These are phyloP conservation scores for Ascochyta rabiei DNA, from an alignment of 2,329 filamentous ascomycete species.

Conservation along the genomic window DNA sequence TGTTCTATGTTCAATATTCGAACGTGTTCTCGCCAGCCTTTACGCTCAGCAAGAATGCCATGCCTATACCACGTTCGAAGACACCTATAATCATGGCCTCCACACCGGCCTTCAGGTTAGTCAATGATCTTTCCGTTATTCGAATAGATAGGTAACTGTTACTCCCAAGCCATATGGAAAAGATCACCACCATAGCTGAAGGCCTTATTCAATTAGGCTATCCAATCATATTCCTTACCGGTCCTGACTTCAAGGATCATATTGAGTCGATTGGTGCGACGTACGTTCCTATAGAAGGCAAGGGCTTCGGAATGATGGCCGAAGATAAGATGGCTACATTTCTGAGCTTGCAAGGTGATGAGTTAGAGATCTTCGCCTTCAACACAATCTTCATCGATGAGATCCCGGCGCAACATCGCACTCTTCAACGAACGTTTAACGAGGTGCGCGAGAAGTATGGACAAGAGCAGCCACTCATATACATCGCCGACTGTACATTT, in stretches of 20 bases:
- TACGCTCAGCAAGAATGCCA: not conserved
- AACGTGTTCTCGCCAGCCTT: not conserved
- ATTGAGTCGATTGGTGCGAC: slow-evolving; percentile 30
- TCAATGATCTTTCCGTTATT: not conserved
- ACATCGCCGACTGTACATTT: slow-evolving; percentile 52
- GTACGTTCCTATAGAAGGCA: slow-evolving; percentile 13
- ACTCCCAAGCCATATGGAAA: slow-evolving; percentile 28
- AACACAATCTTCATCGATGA: slow-evolving; percentile 43
- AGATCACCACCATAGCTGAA: slow-evolving; percentile 39
- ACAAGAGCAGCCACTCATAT: slow-evolving; percentile 49
- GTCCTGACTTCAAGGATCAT: slow-evolving; percentile 42
- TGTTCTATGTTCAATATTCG: slow-evolving; percentile 2
- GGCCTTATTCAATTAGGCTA: slow-evolving; percentile 51
- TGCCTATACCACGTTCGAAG: slow-evolving; percentile 3
- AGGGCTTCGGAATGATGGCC: slow-evolving; percentile 15
- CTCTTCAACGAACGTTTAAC: slow-evolving; percentile 40
- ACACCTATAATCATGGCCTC: slow-evolving; percentile 29
- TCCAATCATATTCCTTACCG: slow-evolving; percentile 50
- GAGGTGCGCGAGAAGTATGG: slow-evolving; percentile 37
- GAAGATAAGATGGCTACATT: slow-evolving; percentile 25
- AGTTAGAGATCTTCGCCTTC: slow-evolving; percentile 43
- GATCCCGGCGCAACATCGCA: slow-evolving; percentile 43
- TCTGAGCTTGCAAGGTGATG: slow-evolving; percentile 32
- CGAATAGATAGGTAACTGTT: not conserved
- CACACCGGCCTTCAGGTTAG: slow-evolving; percentile 18